These are phyloP conservation scores for Russula olivacea DNA, from an alignment of 768 basidiomycete genomes.

Conservation along the genomic window DNA sequence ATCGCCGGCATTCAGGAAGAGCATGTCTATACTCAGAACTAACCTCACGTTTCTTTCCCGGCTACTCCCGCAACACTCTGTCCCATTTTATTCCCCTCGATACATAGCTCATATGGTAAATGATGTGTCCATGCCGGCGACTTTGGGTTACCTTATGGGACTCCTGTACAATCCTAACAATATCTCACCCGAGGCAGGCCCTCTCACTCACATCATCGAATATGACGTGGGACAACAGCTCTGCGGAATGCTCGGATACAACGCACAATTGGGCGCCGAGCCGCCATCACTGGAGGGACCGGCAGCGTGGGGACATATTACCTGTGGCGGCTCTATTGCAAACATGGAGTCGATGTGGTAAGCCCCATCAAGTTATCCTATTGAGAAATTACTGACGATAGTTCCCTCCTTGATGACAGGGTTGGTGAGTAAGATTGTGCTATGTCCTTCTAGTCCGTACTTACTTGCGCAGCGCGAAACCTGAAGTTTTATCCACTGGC, in stretches of 20 bases:
- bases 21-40: conserved; percentile 26
- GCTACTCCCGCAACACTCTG: conserved; percentile 31
- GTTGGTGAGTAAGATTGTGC: conserved; percentile 9
- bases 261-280: conserved; percentile 12
- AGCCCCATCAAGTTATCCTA: conserved; percentile 13
- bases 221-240: conserved; percentile 37
- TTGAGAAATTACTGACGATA: not conserved
- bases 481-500: conserved; percentile 44
- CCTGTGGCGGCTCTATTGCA: conserved; percentile 41
- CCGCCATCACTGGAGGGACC: conserved; percentile 7
- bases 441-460: not conserved
- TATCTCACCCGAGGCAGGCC: conserved; percentile 38
- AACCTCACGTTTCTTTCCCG: conserved; percentile 22
- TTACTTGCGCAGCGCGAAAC: conserved; percentile 36
- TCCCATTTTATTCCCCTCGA: conserved; percentile 39
- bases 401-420: conserved; percentile 7
- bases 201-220: conserved; percentile 38
- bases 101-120: conserved; percentile 39
- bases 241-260: conserved; percentile 39
- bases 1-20: conserved; percentile 26
- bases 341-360: conserved; percentile 46
- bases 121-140: conserved; percentile 32
- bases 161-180: conserved; percentile 41
- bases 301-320: conserved; percentile 40
- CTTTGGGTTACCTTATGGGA: conserved; percentile 27